These are phyloP conservation scores for Xylaria scruposa DNA, from an alignment of 495 filamentous ascomycete species.

Conservation along the genomic window DNA sequence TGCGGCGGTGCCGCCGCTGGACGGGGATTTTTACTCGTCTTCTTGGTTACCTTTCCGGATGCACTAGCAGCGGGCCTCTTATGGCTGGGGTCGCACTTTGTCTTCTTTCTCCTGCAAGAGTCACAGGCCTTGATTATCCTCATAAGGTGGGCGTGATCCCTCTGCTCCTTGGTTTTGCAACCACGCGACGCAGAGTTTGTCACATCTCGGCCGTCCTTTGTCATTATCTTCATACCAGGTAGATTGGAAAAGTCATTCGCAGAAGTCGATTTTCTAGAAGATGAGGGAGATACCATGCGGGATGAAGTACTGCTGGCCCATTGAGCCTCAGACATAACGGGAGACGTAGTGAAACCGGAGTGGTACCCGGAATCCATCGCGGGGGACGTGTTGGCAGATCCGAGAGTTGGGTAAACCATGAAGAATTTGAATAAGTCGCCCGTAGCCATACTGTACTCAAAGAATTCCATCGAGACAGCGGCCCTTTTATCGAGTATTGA, in stretches of 20 bases:
- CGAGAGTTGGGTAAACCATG: slow-evolving; percentile 50
- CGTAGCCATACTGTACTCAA: slow-evolving; percentile 50
- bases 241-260: slow-evolving; percentile 52
- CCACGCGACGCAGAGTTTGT: slow-evolving; percentile 63
- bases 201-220: slow-evolving; percentile 61
- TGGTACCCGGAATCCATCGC: slow-evolving; percentile 51
- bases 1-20: slow-evolving; percentile 35
- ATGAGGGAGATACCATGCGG: slow-evolving; percentile 30
- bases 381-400: slow-evolving; percentile 46
- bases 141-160: slow-evolving; percentile 65
- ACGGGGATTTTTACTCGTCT: slow-evolving; percentile 43
- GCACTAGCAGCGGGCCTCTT: slow-evolving; percentile 49
- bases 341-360: slow-evolving; percentile 53
- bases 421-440: slow-evolving; percentile 60
- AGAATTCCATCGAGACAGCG: slow-evolving; percentile 61
- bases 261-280: slow-evolving; percentile 34
- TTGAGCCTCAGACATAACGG: slow-evolving; percentile 48
- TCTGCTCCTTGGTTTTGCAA: slow-evolving; percentile 66
- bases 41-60: slow-evolving; percentile 46
- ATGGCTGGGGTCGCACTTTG: slow-evolving; percentile 60
- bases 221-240: slow-evolving; percentile 66
- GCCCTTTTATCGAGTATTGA: slow-evolving; percentile 61
- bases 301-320: slow-evolving; percentile 42
- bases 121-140: slow-evolving; percentile 65
- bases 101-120: slow-evolving; percentile 60